A percentile compares a stretch with the other conserved stretches of the same genome.
Evolutionary conservation across 1,139 yeast genomes (phyloP).

Genomic region (Geotrichum fermentans): DNA sequence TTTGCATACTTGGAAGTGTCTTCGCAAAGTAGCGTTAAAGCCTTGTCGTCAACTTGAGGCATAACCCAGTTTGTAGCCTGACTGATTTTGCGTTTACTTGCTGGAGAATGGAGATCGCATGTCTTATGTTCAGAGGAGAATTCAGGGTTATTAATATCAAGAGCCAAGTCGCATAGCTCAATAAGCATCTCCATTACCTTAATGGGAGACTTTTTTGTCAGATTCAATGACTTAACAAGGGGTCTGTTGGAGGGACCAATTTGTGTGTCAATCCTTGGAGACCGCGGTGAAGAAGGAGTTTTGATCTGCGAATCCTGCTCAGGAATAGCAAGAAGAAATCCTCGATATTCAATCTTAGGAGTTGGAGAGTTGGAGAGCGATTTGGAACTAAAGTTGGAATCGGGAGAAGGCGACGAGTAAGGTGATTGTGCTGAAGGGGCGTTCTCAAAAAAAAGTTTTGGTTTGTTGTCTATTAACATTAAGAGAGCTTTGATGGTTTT

Average conservation of each 20-base stretch:
- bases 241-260: not conserved
- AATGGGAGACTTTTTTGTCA: constrained; percentile 42
- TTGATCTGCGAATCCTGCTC: constrained; percentile 12
- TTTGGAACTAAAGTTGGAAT: not conserved
- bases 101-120: constrained; percentile 49
- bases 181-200: constrained; percentile 59
- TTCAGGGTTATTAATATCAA: constrained; percentile 57
- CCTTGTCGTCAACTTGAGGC: constrained; percentile 55
- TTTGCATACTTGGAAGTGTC: constrained; percentile 63
- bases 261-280: constrained; percentile 17
- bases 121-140: constrained; percentile 11
- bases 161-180: constrained; percentile 72
- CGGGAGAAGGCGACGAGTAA: not conserved
- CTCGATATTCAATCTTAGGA: constrained; percentile 51
- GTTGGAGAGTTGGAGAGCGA: constrained; percentile 6
- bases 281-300: constrained; percentile 25
- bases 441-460: not conserved
- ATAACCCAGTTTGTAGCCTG: constrained; percentile 51
- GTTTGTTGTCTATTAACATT: constrained; percentile 14
- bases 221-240: not conserved
- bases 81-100: constrained; percentile 57
- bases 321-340: constrained; percentile 47
- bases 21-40: constrained; percentile 54
- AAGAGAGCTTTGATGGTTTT: constrained; percentile 43
- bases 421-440: not conserved